Evolutionary conservation across 345 rosid species (phyloP), one percentile per base, ranked within the genome.

Genomic region (Clarkia xantiana): DNA sequence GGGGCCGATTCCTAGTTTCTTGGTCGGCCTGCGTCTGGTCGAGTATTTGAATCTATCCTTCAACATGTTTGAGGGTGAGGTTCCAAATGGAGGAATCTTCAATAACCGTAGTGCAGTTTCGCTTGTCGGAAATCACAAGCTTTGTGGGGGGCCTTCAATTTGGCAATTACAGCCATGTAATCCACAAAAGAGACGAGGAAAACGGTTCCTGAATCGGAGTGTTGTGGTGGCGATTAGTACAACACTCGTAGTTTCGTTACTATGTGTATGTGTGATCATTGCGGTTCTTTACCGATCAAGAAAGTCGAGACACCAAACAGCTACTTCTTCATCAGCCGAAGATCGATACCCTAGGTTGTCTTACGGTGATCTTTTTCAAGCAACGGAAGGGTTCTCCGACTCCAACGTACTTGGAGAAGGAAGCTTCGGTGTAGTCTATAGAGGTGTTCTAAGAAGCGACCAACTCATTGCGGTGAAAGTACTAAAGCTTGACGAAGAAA

Each of bases 401-500:
- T n/a, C 44, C 4, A 62, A 67, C 34, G 25, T 52, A 29, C 44
- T 62, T 4, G 71, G 71, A 8, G 25, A 17, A 11, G 71, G 67
- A 6, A 45, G 64, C 29, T 58, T 43, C 16, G 54, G 63, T 16
- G 15, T 47, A 4, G 54, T 67, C 11, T 61, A 47, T 50, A 57
- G 41, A 41, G 67, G 60, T 12, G 23, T 14, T 0, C 49, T 57
- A n/a, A 36, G n/a, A 4, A 38, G 51, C 18, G 4, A 3, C 6
- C n/a, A n/a, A n/a, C n/a, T n/a, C 1, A 47, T 67, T 9, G 63
- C 71, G 2, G 56, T 67, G 20, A 61, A 57, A 49, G 71, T 61
- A 6, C 34, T 62, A 12, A 47, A 67, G 13, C 44, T 61, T 25
- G 39, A n/a, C n/a, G n/a, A 51, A 12, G 55, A 34, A 0, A 15